These are phyloP conservation scores for Hypoxylon crocopeplum DNA, from an alignment of 495 filamentous ascomycete genomes.

Conservation along the genomic window DNA sequence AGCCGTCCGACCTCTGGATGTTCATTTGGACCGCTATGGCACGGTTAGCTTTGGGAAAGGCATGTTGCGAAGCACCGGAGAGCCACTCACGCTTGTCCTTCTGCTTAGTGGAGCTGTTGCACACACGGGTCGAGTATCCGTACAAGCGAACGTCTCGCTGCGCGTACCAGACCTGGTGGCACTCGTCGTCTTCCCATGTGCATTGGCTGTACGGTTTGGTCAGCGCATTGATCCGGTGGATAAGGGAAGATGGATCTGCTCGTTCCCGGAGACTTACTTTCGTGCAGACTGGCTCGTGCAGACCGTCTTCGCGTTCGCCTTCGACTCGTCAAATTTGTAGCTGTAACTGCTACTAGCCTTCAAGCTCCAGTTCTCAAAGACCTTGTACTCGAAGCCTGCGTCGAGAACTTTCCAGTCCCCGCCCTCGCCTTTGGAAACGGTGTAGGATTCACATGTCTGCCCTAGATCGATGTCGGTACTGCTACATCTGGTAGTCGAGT, in stretches of 20 bases:
- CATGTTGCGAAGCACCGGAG: not conserved
- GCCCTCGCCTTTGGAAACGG: not conserved
- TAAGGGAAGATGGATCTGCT: too few relatives aligned
- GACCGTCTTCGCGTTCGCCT: not conserved
- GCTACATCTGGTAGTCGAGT: not conserved
- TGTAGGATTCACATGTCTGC: not conserved
- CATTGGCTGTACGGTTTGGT: not conserved
- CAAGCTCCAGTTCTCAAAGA: not conserved
- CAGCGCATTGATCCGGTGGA: too few relatives aligned
- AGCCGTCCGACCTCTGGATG: not conserved
- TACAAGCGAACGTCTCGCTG: not conserved
- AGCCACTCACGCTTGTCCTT: not conserved
- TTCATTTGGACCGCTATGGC: not conserved
- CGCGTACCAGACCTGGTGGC: constrained; percentile 4
- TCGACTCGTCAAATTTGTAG: not conserved
- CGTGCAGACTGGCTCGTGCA: not conserved
- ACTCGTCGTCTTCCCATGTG: not conserved
- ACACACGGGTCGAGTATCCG: not conserved
- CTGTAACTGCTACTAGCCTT: not conserved
- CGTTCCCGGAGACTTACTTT: too few relatives aligned
- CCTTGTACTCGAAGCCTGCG: not conserved
- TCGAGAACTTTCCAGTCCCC: not conserved
- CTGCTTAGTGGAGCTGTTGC: too few relatives aligned
- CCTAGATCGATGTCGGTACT: not conserved
- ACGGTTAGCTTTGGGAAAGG: not conserved